Percentiles rank a stretch among this genome's conserved stretches.
phyloP scores from a whole-genome alignment of 768 basidiomycete species.

The Amanita fuliginea region DNA sequence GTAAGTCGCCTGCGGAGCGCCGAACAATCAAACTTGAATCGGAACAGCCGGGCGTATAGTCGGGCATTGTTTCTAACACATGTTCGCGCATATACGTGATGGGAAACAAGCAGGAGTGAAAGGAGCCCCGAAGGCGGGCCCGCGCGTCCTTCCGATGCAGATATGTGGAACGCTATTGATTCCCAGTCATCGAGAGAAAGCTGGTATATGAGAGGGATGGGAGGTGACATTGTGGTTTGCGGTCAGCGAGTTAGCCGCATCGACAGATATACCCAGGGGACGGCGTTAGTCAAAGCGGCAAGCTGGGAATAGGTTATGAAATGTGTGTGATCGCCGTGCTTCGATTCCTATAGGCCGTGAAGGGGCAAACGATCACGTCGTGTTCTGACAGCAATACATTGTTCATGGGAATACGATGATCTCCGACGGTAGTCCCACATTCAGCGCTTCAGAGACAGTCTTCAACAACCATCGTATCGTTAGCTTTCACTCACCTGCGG shows the following conservation, averaged over 20 bases:
- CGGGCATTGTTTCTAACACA: constrained; percentile 22
- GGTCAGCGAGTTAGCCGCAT: neutral
- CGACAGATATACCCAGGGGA: constrained; percentile 1
- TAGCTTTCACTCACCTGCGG: neutral
- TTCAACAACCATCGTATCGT: neutral
- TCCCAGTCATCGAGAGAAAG: constrained; percentile 23
- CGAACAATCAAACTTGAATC: constrained; percentile 29
- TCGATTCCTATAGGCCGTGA: constrained; percentile 8
- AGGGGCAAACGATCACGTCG: neutral
- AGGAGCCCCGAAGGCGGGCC: constrained; percentile 33
- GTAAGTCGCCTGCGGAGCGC: constrained; percentile 29
- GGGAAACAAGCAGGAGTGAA: constrained; percentile 27
- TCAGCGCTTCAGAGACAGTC: neutral
- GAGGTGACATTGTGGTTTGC: constrained; percentile 8
- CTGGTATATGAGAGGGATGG: constrained; percentile 10
- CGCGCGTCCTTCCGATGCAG: constrained; percentile 20
- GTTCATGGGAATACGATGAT: neutral
- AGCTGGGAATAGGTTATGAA: constrained; percentile 9
- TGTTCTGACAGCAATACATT: neutral
- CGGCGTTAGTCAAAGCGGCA: constrained; percentile 6
- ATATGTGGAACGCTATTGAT: constrained; percentile 30
- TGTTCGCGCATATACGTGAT: constrained; percentile 22
- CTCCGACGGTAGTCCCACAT: neutral
- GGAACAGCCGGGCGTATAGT: constrained; percentile 34
- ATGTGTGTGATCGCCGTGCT: constrained; percentile 22